A percentile compares a stretch with the other conserved stretches of the same genome.
Evolutionary conservation across 129 eudicot genomes (phyloP).

Genomic region (Chrysanthemum lavandulifolium): DNA sequence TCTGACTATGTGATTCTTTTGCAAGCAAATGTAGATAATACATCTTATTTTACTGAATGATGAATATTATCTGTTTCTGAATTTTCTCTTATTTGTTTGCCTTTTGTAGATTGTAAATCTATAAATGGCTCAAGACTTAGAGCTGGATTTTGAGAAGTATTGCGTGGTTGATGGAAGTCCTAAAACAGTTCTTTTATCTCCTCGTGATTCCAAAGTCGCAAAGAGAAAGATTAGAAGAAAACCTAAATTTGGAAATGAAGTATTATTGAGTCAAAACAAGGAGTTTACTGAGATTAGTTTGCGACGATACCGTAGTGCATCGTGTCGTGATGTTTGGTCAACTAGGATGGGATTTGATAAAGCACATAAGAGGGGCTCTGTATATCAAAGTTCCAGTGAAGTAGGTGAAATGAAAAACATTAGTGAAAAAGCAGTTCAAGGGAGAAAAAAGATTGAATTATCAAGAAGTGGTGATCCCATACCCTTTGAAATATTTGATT

Average conservation of each 20-base stretch:
- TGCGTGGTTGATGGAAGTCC: slow-evolving; percentile 89
- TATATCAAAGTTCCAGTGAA: slow-evolving; percentile 74
- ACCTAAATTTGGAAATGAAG: slow-evolving; percentile 38
- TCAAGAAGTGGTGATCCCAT: slow-evolving; percentile 48
- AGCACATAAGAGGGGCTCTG: slow-evolving; percentile 65
- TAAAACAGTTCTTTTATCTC: slow-evolving; percentile 73
- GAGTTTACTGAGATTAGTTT: slow-evolving; percentile 57
- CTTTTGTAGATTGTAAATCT: slow-evolving; percentile 35
- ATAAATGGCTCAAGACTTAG: slow-evolving; percentile 57
- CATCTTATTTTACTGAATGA: neutral
- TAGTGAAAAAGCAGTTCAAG: slow-evolving; percentile 25
- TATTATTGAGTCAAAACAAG: slow-evolving; percentile 27
- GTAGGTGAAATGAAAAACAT: slow-evolving; percentile 31
- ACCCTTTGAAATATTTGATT: slow-evolving; percentile 66
- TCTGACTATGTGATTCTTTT: no score
- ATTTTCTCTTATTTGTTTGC: slow-evolving; percentile 6
- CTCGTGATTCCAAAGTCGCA: slow-evolving; percentile 41
- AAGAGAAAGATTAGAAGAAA: slow-evolving; percentile 43
- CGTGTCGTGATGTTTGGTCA: slow-evolving; percentile 57
- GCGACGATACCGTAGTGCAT: slow-evolving; percentile 70
- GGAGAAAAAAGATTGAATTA: slow-evolving; percentile 75
- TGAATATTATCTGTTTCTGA: slow-evolving; percentile 4
- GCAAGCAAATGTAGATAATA: no score
- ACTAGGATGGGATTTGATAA: slow-evolving; percentile 39
- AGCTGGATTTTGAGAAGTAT: slow-evolving; percentile 88